Evolutionary conservation across 495 filamentous ascomycete species (phyloP).

Genomic region (Aspergillus bridgeri): DNA sequence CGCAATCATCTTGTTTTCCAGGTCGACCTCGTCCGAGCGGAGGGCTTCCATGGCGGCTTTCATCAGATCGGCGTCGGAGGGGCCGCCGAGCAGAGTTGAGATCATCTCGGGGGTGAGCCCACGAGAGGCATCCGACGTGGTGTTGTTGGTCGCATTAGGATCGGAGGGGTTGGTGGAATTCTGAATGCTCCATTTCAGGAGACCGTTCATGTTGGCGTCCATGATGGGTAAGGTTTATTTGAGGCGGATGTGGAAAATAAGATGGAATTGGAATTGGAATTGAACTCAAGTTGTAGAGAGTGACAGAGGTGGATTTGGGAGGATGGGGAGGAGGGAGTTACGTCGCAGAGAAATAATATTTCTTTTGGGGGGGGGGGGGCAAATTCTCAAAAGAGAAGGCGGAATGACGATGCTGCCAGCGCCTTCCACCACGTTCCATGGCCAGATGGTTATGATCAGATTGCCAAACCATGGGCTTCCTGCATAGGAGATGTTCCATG

Average conservation of each 20-base stretch:
- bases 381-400: not conserved
- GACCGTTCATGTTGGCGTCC: constrained; percentile 63
- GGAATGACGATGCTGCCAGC: constrained; percentile 10
- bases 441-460: too few relatives aligned
- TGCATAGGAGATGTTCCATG: too few relatives aligned
- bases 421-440: constrained; percentile 21
- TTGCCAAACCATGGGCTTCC: too few relatives aligned
- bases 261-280: too few relatives aligned
- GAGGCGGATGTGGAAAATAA: not conserved
- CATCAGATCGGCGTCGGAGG: constrained; percentile 89
- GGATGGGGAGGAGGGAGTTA: too few relatives aligned
- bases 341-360: too few relatives aligned
- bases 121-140: constrained; percentile 29
- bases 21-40: constrained; percentile 54
- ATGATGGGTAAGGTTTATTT: constrained; percentile 27
- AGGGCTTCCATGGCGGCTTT: constrained; percentile 73
- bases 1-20: constrained; percentile 78
- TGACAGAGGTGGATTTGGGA: too few relatives aligned
- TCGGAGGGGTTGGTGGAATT: constrained; percentile 52
- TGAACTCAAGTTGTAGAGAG: too few relatives aligned
- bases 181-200: constrained; percentile 93
- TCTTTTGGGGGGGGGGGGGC: too few relatives aligned
- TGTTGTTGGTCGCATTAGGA: constrained; percentile 28
- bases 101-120: constrained; percentile 63
- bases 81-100: constrained; percentile 70